phyloP scores from a whole-genome alignment of 306 rosid species.

The Cucumis cinereus region DNA sequence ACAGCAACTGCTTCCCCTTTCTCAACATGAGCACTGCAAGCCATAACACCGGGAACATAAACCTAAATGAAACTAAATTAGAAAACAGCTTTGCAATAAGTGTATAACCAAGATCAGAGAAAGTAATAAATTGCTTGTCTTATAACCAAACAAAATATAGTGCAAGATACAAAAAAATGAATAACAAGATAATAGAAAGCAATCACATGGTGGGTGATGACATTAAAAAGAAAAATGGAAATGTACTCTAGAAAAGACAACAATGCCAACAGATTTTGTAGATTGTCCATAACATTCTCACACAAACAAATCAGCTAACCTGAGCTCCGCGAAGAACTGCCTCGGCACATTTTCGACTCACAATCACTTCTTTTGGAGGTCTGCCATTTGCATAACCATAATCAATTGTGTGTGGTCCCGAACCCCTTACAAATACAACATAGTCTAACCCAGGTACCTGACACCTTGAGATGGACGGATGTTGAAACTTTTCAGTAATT shows the following conservation, averaged over 20 bases:
- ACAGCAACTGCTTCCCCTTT: slow-evolving; percentile 66
- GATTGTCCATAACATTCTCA: background rate
- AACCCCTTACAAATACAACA: slow-evolving; percentile 71
- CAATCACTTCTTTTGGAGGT: slow-evolving; percentile 74
- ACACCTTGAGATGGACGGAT: slow-evolving; percentile 43
- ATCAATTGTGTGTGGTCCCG: slow-evolving; percentile 64
- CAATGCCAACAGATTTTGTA: background rate
- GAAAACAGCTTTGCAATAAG: background rate
- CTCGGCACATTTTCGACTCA: slow-evolving; percentile 91
- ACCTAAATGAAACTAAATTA: slow-evolving; percentile 37
- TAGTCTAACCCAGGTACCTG: slow-evolving; percentile 57
- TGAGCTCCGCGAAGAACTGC: slow-evolving; percentile 97
- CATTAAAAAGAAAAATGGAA: background rate
- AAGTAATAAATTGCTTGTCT: background rate
- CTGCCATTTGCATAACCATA: slow-evolving; percentile 37
- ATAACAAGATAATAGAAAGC: background rate
- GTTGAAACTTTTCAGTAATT: slow-evolving; percentile 15
- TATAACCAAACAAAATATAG: background rate
- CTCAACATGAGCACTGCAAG: slow-evolving; percentile 95
- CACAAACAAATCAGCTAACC: slow-evolving; percentile 25
- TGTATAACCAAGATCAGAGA: background rate
- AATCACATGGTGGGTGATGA: background rate
- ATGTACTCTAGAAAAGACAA: background rate
- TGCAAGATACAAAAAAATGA: background rate
- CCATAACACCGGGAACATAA: slow-evolving; percentile 84